Evolutionary conservation across 169 alveolate species (phyloP), one percentile per base, ranked within the genome.

Genomic region (Eimeria falciformis): DNA sequence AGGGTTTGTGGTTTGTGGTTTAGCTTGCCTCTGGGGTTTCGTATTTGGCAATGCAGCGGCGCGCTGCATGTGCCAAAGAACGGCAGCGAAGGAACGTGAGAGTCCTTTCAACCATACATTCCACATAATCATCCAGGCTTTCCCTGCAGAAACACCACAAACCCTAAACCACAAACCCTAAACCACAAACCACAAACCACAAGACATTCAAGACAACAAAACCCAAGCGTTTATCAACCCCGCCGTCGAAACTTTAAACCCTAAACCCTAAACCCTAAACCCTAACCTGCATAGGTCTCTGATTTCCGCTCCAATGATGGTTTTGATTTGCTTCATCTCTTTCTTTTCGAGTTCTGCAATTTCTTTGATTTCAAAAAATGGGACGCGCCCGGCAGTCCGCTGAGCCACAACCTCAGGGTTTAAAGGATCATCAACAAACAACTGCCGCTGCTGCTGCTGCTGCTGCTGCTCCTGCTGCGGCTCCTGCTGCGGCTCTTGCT

Each of bases 251-350:
- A n/a, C n/a, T n/a, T n/a, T n/a, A 50, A 50, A 50, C 58, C 58
- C 58, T 50, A 50, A 50, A 50, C 58, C 58, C 58, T 50, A 50
- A 50, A 50, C 58, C 58, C 58, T 50, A 50, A 50, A 50, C 58
- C 58, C 58, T 50, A 50, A 82, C 90, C 90, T 82, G 90, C 90
- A 82, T n/a, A 37, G 27, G 75, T 82, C 90, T 17, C 90, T 55
- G 56, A 82, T 58, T 62, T 82, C 90, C 46, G n/a, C 58, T 14
- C 90, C 90, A 40, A 82, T 62, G 43, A 21, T 27, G 6, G 4
- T n/a, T 21, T 69, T 53, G 29, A 82, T 82, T 56, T 55, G 62
- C 23, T 82, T 69, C 23, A 14, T 27, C 27, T 82, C 90, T 45
- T 82, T 82, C 45, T 82, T 82, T 69, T 82, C 79, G 62, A 40